Base-by-base conservation (phyloP, 2,329 filamentous ascomycete genomes). In the Stenocarpella maydis region DNA sequence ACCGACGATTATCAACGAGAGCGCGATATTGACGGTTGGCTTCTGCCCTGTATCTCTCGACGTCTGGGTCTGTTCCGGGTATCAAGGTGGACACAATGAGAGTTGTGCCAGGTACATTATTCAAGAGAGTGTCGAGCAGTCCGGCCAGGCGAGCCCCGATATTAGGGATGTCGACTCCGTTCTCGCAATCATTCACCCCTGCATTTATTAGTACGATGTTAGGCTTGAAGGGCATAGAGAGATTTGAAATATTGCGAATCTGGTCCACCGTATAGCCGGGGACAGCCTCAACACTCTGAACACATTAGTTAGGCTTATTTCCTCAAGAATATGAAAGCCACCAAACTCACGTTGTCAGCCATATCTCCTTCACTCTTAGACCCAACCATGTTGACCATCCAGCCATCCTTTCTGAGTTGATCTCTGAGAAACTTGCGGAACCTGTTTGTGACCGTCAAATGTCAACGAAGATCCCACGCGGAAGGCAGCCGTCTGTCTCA, bases 21-120 rank as follows among this genome's bases (percentile, higher is more conserved):
- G 17, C 19, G 10, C 66, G 66, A 43, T 68, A 68, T 19, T 68
- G 66, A 2, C 58, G 26, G 8, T 68, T 70, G 10, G 39, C 41
- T 21, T 60, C 34, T 21, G 53, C 34, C 28, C 50, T 49, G 47
- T 15, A 65, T 34, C 37, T 53, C 31, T 50, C 63, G 3, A 53
- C 45, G 10, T 52, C 60, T 2, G 58, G 26, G 10, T 69, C 60
- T 7, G 26, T 65, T 8, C 58, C 76, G 3, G 75, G 76, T 5
- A 80, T 69, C 1, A 80, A 71, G 0, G 78, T 80, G 4, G 78
- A 80, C 7, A 80, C 67, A 24, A 80, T 74, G 19, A 80, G 73
- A 1, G 74, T 76, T 3, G 76, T 77, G 8, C 54, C 37, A 45
- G 60, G 58, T 1, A 76, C 73, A 1, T 66, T 47, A 12, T 70